phyloP scores from a whole-genome alignment of 2,329 filamentous ascomycete genomes.

The Magnaporthiopsis rhizophila region DNA sequence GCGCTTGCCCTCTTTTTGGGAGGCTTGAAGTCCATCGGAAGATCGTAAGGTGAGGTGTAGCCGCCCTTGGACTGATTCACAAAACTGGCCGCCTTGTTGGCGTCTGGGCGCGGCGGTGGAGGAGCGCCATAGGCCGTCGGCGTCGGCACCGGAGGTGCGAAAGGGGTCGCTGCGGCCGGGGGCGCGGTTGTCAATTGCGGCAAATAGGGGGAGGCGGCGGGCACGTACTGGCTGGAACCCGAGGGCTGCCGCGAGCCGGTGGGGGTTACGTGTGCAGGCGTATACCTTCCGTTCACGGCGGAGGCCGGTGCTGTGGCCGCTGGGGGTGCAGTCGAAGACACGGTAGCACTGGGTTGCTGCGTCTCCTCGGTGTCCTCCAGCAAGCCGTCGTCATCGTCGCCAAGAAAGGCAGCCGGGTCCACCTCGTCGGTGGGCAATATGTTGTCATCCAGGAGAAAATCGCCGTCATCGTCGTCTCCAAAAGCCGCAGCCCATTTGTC shows the following conservation, averaged over 20 bases:
- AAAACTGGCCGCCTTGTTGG: constrained; percentile 69
- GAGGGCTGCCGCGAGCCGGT: constrained; percentile 3
- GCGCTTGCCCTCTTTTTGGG: constrained; percentile 57
- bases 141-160: constrained; percentile 9
- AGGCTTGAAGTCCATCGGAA: constrained; percentile 80
- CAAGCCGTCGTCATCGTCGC: constrained; percentile 81
- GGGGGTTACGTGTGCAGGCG: neutral
- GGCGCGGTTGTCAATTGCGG: neutral
- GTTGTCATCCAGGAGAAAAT: constrained; percentile 51
- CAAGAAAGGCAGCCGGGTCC: constrained; percentile 59
- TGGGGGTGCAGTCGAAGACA: constrained; percentile 9
- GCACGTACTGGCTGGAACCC: constrained; percentile 2
- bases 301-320: constrained; percentile 13
- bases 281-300: constrained; percentile 3
- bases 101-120: constrained; percentile 29
- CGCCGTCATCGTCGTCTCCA: constrained; percentile 62
- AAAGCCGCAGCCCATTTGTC: constrained; percentile 81
- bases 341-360: neutral
- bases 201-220: neutral
- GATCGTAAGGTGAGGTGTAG: constrained; percentile 89
- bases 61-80: constrained; percentile 84
- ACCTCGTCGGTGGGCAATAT: constrained; percentile 36
- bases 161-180: neutral
- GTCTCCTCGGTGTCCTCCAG: constrained; percentile 58
- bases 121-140: constrained; percentile 11